These are phyloP conservation scores for Entomortierella chlamydospora DNA, from an alignment of 192 early-diverging fungal species.

Conservation along the genomic window DNA sequence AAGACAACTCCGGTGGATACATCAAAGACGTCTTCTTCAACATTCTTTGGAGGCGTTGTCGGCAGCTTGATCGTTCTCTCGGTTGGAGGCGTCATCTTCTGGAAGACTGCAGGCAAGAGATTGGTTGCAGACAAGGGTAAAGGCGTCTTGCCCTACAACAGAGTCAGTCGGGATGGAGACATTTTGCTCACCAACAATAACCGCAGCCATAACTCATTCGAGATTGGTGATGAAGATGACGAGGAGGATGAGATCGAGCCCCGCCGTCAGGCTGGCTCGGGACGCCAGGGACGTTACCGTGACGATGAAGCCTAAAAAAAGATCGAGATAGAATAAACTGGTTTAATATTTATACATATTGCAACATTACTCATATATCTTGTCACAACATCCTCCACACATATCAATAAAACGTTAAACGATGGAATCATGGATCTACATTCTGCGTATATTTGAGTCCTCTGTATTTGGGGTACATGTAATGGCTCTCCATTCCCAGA, in stretches of 20 bases:
- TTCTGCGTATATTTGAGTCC: too few species aligned
- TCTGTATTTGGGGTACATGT: too few species aligned
- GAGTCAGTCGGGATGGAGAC: slow-evolving; percentile 34
- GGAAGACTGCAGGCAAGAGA: slow-evolving; percentile 53
- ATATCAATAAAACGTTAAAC: too few species aligned
- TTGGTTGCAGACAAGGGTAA: slow-evolving; percentile 50
- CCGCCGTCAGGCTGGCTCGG: slow-evolving; percentile 23
- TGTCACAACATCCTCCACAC: too few species aligned
- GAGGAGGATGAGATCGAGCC: slow-evolving; percentile 41
- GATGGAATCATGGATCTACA: too few species aligned
- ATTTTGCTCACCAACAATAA: slow-evolving; percentile 34
- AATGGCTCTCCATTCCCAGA: too few species aligned
- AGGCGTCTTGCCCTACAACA: slow-evolving; percentile 49
- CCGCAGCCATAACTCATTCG: slow-evolving; percentile 42
- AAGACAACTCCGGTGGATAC: too few species aligned
- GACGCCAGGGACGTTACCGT: slow-evolving; percentile 50
- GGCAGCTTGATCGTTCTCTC: slow-evolving; percentile 29
- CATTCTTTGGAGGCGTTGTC: slow-evolving; percentile 49
- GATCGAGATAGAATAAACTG: background rate
- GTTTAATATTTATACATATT: background rate
- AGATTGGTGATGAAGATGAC: slow-evolving; percentile 51
- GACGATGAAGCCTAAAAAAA: slow-evolving; percentile 32
- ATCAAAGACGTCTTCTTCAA: slow-evolving; percentile 25
- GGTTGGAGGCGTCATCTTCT: slow-evolving; percentile 46
- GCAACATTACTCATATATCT: background rate